Base-by-base conservation (phyloP, 2,329 filamentous ascomycete genomes). In the Xylariaceae sp. region DNA sequence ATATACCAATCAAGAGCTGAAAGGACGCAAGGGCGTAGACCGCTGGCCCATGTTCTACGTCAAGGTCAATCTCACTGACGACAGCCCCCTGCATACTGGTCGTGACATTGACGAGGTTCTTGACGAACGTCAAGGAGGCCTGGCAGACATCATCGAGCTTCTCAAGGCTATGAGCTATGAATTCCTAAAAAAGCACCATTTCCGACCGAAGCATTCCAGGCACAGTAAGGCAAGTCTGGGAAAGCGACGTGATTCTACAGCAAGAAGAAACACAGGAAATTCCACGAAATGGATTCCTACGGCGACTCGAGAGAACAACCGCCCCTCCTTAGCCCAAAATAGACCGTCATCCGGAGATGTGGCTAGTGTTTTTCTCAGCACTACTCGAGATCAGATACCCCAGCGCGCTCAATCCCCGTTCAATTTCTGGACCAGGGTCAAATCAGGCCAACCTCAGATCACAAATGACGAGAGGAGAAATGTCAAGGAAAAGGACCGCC, bases 41-140 rank as follows among this genome's bases (percentile, higher is more conserved):
- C 77, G 80, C 38, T 93, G 88, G 81, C 89, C 91, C 0, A 91
- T 91, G 82, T 97, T 95, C 55, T 85, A 83, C 53, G 65, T 97
- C n/a, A 79, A 79, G 19, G 76, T 95, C 28, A 65, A 71, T 2
- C 54, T 74, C 30, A 42, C 31, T 9, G 44, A 47, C 16, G 28
- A 33, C 19, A 35, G 12, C 9, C 43, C 41, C 41, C 17, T 40
- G 35, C 34, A 41, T 15, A 38, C 43, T 9, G 45, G 54, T 13
- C 38, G 42, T 2, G 61, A 64, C n/a, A 19, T 62, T 2, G 63
- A 69, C n/a, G 60, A 64, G 15, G 41, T 73, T 11, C 57, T 78
- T 2, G 66, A 74, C 39, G 67, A 74, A 11, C 67, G 69, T 19
- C 60, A 68, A 1, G 69, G 65, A 30, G 67, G 67, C 11, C 48